Evolutionary conservation across 2,329 filamentous ascomycete species (phyloP).

Genomic region (Apiospora koreana): DNA sequence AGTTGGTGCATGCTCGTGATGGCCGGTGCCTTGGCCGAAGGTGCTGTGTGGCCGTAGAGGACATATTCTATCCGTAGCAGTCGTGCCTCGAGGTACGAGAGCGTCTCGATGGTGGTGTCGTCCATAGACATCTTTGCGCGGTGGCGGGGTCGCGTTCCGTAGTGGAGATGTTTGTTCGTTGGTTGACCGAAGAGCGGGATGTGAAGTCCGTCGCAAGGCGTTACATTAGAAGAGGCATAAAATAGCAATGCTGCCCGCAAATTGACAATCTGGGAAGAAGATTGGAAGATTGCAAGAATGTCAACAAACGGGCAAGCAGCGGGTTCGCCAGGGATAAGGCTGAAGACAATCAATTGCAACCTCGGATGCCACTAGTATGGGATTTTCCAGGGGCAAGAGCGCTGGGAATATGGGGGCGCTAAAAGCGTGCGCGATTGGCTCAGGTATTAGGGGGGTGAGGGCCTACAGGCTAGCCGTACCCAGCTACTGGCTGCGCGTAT

Average conservation of each 20-base stretch:
- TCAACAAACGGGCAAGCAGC: background rate
- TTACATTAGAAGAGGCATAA: background rate
- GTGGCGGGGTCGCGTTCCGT: background rate
- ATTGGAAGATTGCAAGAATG: background rate
- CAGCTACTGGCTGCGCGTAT: background rate
- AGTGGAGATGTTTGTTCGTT: background rate
- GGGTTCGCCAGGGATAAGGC: background rate
- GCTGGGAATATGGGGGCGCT: constrained; percentile 4
- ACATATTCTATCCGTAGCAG: constrained; percentile 61
- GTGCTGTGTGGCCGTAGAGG: constrained; percentile 49
- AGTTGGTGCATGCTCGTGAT: constrained; percentile 49
- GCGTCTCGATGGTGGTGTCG: constrained; percentile 54
- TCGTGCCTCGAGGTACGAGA: constrained; percentile 59
- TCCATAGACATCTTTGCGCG: constrained; percentile 38
- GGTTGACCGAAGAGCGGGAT: background rate
- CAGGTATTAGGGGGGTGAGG: background rate
- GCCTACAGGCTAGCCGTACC: background rate
- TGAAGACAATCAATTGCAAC: background rate
- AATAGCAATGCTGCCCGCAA: background rate
- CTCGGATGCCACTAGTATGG: background rate
- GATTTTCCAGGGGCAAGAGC: background rate
- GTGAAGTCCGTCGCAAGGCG: background rate
- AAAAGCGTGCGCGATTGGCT: constrained; percentile 1
- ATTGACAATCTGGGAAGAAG: constrained; percentile 1
- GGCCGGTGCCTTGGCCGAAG: constrained; percentile 39